These are phyloP conservation scores for Omphalea diandra DNA, from an alignment of 441 rosid species.

Conservation along the genomic window DNA sequence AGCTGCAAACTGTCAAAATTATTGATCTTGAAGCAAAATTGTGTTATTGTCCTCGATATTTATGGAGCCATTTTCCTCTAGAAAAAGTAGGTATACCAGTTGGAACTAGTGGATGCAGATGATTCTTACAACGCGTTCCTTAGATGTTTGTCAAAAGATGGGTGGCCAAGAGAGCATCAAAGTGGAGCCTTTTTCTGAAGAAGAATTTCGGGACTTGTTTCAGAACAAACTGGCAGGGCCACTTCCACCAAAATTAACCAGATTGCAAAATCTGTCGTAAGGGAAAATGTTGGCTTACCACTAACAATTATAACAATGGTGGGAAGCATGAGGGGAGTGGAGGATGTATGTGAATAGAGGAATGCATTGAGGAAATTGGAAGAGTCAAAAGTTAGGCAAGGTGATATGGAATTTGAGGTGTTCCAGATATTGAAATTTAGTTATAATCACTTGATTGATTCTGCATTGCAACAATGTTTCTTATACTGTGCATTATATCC, in stretches of 20 bases:
- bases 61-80: neutral
- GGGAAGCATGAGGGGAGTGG: constrained; percentile 26
- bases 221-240: neutral
- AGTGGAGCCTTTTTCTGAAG: constrained; percentile 17
- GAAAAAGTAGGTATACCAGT: constrained; percentile 23
- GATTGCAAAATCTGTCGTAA: neutral
- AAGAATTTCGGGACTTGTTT: constrained; percentile 14
- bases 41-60: constrained; percentile 18
- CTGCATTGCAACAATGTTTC: constrained; percentile 7
- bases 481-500: constrained; percentile 28
- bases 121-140: constrained; percentile 22
- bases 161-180: constrained; percentile 13
- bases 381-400: neutral
- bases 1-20: neutral
- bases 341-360: too few relatives aligned
- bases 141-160: constrained; percentile 11
- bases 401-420: constrained; percentile 6
- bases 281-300: constrained; percentile 22
- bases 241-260: neutral
- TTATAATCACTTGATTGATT: constrained; percentile 15
- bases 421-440: constrained; percentile 12
- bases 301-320: constrained; percentile 18
- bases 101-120: constrained; percentile 5
- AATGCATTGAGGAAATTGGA: constrained; percentile 15
- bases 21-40: neutral